Conservation (phyloP, 2,329 filamentous ascomycete genomes). For the Graphium sp. region DNA sequence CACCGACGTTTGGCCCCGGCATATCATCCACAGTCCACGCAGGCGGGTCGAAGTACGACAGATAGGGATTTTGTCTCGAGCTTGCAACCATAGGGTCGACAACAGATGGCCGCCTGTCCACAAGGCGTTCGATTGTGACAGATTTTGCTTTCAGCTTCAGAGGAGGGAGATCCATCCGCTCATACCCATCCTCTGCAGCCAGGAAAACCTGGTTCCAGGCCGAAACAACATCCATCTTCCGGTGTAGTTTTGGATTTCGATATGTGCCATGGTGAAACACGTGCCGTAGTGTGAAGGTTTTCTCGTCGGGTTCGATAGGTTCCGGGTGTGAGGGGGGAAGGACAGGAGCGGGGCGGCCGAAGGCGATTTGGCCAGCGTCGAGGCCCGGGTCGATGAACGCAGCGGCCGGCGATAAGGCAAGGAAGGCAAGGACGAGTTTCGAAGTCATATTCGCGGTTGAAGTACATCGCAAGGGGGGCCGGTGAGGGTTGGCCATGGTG, state of each 20-base stretch:
- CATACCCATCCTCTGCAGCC: slow-evolving; percentile 38
- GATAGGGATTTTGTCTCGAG: slow-evolving; percentile 50
- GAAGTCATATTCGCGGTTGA: slow-evolving; percentile 49
- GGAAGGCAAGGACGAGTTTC: slow-evolving; percentile 46
- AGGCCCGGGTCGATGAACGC: slow-evolving; percentile 17
- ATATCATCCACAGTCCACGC: slow-evolving; percentile 77
- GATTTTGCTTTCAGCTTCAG: slow-evolving; percentile 47
- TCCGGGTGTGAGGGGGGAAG: slow-evolving; percentile 22
- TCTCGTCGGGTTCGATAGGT: slow-evolving; percentile 30
- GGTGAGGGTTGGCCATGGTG: too few relatives aligned
- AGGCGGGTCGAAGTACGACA: slow-evolving; percentile 49
- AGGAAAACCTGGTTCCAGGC: slow-evolving; percentile 40
- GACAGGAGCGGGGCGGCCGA: slow-evolving; percentile 17
- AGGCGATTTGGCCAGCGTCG: slow-evolving; percentile 24
- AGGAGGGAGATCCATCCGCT: slow-evolving; percentile 29
- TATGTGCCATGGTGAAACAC: slow-evolving; percentile 86
- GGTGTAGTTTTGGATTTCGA: slow-evolving; percentile 59
- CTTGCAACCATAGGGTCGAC: slow-evolving; percentile 66
- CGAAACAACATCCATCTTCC: slow-evolving; percentile 51
- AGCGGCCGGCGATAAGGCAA: slow-evolving; percentile 32
- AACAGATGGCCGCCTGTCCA: slow-evolving; percentile 57
- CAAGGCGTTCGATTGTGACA: slow-evolving; percentile 62
- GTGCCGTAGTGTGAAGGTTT: slow-evolving; percentile 60
- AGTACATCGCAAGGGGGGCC: too few relatives aligned
- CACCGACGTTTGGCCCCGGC: slow-evolving; percentile 62